Evolutionary conservation across 345 rosid genomes (phyloP), one percentile per base, ranked within the genome.

Genomic region (Populus alba): DNA sequence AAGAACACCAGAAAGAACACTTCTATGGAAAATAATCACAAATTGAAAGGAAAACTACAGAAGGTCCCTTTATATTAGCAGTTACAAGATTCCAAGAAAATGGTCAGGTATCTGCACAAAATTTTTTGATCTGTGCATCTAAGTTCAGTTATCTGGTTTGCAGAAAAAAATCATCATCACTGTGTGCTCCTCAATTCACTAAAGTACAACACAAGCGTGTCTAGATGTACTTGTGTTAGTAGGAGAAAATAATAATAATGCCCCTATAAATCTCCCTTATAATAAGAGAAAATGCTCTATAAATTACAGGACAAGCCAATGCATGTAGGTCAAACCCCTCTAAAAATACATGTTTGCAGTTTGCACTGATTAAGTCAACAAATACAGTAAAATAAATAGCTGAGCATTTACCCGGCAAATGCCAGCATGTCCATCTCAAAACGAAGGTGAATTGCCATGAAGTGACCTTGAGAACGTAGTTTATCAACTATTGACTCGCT

Each of bases 361-460:
- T 25, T 25, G 43, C 72, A 72, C 68, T 80, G 71, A 73, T 67
- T 39, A 27, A 17, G 53, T 41, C 22, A 33, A 70, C 6, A 15
- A 27, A 45, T 51, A 25, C 53, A 16, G n/a, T 57, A 65, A 66
- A n/a, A 39, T 38, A 20, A n/a, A 66, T 25, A 79, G 41, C 78
- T 59, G 76, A 75, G 80, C 82, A 66, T 88, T 67, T 94, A 97
- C 99, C 99, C 98, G 2, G 99, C 98, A 87, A 94, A 97, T 31
- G 99, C 93, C 78, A 97, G 90, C 99, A 97, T 97, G 86, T 97
- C 98, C 98, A 91, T 92, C 90, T 97, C 99, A 70, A 97, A 97
- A 73, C 99, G 98, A 85, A 97, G 99, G 86, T 97, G 99, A 75
- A 94, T 97, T 31, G 99, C 92, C 97, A 94, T 92, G 91, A 97